These are phyloP conservation scores for Lagenaria siceraria DNA, from an alignment of 306 rosid species.

Conservation along the genomic window DNA sequence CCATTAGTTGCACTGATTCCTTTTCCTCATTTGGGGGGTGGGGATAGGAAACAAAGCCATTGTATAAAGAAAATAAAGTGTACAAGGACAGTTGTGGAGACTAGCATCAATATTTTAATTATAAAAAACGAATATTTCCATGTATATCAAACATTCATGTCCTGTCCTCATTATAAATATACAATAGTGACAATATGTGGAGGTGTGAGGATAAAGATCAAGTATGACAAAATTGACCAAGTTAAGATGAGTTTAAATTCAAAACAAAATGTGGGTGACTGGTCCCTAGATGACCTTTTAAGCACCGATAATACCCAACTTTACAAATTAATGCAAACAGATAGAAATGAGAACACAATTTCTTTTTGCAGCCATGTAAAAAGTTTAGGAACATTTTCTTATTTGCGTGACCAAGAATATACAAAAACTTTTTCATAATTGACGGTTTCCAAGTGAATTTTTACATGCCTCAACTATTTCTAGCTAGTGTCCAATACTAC, in stretches of 20 bases:
- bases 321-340: not conserved
- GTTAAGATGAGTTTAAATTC: not conserved
- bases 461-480: not conserved
- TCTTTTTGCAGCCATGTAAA: not conserved
- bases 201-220: not conserved
- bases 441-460: not conserved
- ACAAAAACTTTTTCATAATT: not conserved
- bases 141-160: not conserved
- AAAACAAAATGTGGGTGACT: not conserved
- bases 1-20: conserved; percentile 8
- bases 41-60: not conserved
- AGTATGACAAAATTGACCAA: not conserved
- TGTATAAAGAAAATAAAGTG: not conserved
- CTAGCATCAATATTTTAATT: not conserved
- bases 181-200: not conserved
- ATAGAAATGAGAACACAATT: not conserved
- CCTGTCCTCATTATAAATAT: not conserved
- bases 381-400: not conserved
- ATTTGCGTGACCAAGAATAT: not conserved
- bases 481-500: not conserved
- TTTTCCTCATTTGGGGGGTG: not conserved
- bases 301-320: not conserved
- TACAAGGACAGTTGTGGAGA: not conserved
- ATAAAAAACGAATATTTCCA: not conserved
- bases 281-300: not conserved